Base-by-base conservation (phyloP, 139 green algal genomes). In the Yamagishiella unicocca region DNA sequence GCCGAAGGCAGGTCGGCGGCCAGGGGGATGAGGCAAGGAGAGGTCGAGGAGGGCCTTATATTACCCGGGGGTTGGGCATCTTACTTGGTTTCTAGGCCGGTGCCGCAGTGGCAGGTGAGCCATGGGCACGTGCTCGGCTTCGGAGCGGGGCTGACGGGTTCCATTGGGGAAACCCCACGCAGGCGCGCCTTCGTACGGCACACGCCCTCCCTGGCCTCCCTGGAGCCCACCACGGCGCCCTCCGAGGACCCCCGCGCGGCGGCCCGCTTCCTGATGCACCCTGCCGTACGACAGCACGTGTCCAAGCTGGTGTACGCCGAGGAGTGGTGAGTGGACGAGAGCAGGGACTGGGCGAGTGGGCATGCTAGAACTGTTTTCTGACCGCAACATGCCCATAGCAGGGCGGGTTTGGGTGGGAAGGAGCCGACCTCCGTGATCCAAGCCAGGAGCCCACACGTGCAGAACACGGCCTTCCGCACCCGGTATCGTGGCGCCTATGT, bases 271-370 rank as follows among this genome's bases (percentile, higher is more conserved):
- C 62, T 95, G 40, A 72, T 90, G 83, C 87, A 90, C 53, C 88
- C 90, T 4, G 70, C 87, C 21, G 55, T 96, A 17, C 82, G 90
- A 33, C 85, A 88, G 46, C 94, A 96, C 40, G 84, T 91, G 2
- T 87, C 73, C 35, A 96, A 96, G 82, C 90, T 87, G 31, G 90
- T 24, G 7, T 92, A 92, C 61, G 84, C 76, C 35, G 67, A 84
- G 58, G 71, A 80, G 29, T 88, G 88, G 83, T 88, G 54, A n/a
- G 81, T 62, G 35, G 38, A 17, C 14, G 50, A 58, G 50, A n/a
- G n/a, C n/a, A n/a, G n/a, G n/a, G n/a, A n/a, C n/a, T n/a, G n/a
- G n/a, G n/a, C n/a, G n/a, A n/a, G n/a, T n/a, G n/a, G n/a, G n/a
- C n/a, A n/a, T n/a, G n/a, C n/a, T n/a, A n/a, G n/a, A n/a, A n/a